These are phyloP conservation scores for Silene latifolia DNA, from an alignment of 148 eudicot genomes.

Conservation along the genomic window DNA sequence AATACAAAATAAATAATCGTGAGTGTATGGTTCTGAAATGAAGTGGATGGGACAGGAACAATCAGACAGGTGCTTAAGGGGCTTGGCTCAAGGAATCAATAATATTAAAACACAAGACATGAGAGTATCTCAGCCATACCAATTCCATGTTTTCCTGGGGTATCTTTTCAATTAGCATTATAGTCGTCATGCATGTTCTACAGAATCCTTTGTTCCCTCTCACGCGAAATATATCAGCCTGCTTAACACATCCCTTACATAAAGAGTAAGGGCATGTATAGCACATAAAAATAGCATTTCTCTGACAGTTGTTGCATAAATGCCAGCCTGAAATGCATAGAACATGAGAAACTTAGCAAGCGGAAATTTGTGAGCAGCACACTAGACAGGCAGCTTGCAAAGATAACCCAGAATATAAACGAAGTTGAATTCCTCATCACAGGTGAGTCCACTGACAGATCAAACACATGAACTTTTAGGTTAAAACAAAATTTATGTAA, in stretches of 20 bases:
- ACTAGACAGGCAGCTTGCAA: not conserved
- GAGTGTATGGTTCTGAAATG: slow-evolving; percentile 1
- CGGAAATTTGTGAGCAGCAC: slow-evolving; percentile 9
- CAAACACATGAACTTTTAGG: not conserved
- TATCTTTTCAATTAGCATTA: slow-evolving; percentile 72
- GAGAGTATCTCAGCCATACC: slow-evolving; percentile 48
- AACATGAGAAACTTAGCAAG: slow-evolving; percentile 7
- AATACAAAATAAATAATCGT: not conserved
- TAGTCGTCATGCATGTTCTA: slow-evolving; percentile 66
- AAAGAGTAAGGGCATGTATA: slow-evolving; percentile 86
- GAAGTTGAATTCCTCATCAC: not conserved
- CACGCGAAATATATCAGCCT: slow-evolving; percentile 58
- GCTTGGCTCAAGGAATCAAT: not conserved
- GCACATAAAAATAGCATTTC: slow-evolving; percentile 79
- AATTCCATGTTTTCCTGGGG: slow-evolving; percentile 55
- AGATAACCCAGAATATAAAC: not conserved
- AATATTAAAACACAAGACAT: slow-evolving; percentile 1
- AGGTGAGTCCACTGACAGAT: not conserved
- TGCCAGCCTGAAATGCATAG: slow-evolving; percentile 86
- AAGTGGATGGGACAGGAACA: slow-evolving; percentile 4
- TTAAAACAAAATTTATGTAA: too few relatives aligned
- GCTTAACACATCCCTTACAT: slow-evolving; percentile 84
- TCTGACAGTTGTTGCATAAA: slow-evolving; percentile 81
- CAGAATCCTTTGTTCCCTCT: slow-evolving; percentile 92
- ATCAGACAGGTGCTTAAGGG: not conserved